phyloP scores from a whole-genome alignment of 1,284 basidiomycete species.

The Fomitopsis betulina region DNA sequence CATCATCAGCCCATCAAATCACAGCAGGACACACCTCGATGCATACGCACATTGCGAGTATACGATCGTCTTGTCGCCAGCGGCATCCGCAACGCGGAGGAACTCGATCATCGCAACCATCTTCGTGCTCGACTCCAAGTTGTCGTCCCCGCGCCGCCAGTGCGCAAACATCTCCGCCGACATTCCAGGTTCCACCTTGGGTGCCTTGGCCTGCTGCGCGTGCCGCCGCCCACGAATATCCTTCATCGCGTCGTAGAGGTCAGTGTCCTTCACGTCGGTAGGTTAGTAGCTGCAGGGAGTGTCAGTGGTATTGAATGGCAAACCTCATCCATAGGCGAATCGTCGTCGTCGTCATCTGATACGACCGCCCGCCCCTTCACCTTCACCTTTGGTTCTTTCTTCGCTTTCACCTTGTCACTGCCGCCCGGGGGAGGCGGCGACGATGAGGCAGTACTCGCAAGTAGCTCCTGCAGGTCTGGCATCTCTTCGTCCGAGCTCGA shows the following conservation, averaged over 20 bases:
- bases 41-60: conserved; percentile 60
- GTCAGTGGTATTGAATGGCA: neutral
- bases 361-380: neutral
- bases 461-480: conserved; percentile 35
- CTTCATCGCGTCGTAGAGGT: neutral
- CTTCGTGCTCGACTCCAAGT: conserved; percentile 63
- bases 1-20: neutral
- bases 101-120: conserved; percentile 53
- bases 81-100: conserved; percentile 54
- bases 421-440: neutral
- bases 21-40: neutral
- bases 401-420: neutral
- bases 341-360: neutral
- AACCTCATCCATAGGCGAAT: neutral
- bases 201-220: conserved; percentile 3
- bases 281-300: neutral
- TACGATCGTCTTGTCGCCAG: conserved; percentile 63
- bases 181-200: conserved; percentile 17
- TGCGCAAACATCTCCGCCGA: conserved; percentile 41
- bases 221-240: conserved; percentile 1
- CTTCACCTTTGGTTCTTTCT: conserved; percentile 4
- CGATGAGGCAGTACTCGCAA: conserved; percentile 15
- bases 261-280: neutral
- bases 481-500: conserved; percentile 39
- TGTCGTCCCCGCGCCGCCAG: conserved; percentile 51